Conservation (phyloP, 306 rosid genomes). For the Ceratonia siliqua region DNA sequence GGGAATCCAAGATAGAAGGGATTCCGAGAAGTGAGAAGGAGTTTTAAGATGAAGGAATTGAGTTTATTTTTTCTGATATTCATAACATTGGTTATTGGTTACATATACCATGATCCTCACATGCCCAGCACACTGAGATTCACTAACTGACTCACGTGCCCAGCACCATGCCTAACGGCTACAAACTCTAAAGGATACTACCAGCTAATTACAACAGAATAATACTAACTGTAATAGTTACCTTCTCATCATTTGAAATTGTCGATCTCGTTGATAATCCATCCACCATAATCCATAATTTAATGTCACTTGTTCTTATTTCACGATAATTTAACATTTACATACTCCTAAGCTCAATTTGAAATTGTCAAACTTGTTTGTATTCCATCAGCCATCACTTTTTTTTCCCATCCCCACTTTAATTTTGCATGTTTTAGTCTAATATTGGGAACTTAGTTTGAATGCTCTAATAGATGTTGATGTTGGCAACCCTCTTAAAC, state of each 20-base stretch:
- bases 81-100: too few species aligned
- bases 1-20: too few species aligned
- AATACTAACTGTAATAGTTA: too few species aligned
- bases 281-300: neutral
- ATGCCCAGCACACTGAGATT: too few species aligned
- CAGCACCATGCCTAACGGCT: too few species aligned
- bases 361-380: constrained; percentile 32
- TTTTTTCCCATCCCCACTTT: neutral
- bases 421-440: neutral
- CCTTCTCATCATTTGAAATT: constrained; percentile 12
- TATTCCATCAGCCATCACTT: neutral
- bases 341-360: constrained; percentile 20
- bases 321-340: neutral
- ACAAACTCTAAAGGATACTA: too few species aligned
- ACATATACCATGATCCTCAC: too few species aligned
- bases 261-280: constrained; percentile 12
- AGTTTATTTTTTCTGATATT: too few species aligned
- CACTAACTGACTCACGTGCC: too few species aligned
- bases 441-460: neutral
- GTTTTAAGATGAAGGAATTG: too few species aligned
- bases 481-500: neutral
- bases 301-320: neutral
- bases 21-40: too few species aligned
- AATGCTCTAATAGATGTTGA: neutral
- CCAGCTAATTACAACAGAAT: too few species aligned